Conservation (phyloP, 805 yeast species). For the Saturnispora dispora region DNA sequence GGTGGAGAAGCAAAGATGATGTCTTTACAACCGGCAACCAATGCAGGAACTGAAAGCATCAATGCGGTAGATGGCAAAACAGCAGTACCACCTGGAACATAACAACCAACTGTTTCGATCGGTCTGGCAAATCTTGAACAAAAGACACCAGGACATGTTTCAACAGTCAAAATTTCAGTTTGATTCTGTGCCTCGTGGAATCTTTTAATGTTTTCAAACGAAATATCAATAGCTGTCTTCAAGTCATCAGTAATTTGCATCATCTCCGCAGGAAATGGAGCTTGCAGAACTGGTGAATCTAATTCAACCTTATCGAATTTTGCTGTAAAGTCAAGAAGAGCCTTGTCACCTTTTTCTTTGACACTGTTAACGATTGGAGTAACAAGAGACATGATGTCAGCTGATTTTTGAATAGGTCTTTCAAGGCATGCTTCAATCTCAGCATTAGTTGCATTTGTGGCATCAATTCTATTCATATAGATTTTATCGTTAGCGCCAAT, state of each 20-base stretch:
- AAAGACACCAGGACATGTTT: conserved; percentile 87
- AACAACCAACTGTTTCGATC: conserved; percentile 88
- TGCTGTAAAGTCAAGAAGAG: conserved; percentile 79
- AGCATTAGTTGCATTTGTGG: conserved; percentile 30
- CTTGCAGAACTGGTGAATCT: conserved; percentile 61
- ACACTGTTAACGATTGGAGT: conserved; percentile 82
- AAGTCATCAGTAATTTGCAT: conserved; percentile 68
- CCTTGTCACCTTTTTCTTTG: conserved; percentile 70
- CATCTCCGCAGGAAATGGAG: conserved; percentile 77
- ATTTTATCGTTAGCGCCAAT: conserved; percentile 31
- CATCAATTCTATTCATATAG: conserved; percentile 42
- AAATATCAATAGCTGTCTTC: conserved; percentile 78
- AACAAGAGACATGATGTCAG: conserved; percentile 88
- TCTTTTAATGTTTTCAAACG: conserved; percentile 77
- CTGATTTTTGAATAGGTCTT: conserved; percentile 93
- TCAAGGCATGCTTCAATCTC: conserved; percentile 56
- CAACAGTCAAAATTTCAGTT: conserved; percentile 64
- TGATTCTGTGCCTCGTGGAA: conserved; percentile 93
- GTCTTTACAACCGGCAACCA: conserved; percentile 93
- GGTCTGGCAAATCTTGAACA: conserved; percentile 96
- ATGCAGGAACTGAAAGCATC: conserved; percentile 98
- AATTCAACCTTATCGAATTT: conserved; percentile 84
- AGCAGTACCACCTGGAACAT: conserved; percentile 98
- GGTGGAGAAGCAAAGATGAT: conserved; percentile 95
- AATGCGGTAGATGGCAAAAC: conserved; percentile 95